phyloP scores from a whole-genome alignment of 768 basidiomycete genomes.

The Tremella fuciformis region DNA sequence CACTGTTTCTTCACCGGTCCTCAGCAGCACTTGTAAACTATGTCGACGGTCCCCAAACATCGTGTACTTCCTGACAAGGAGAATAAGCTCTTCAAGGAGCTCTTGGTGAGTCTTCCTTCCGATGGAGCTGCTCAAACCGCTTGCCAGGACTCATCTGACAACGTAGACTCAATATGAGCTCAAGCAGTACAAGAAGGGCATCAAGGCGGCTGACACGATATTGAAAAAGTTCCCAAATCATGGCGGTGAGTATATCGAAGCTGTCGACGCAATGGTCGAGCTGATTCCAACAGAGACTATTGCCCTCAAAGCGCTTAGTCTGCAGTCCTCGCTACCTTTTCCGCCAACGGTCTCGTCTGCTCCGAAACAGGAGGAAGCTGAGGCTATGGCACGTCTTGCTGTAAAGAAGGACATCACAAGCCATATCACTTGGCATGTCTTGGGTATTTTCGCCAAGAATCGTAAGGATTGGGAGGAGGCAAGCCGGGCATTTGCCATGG shows the following conservation, averaged over 20 bases:
- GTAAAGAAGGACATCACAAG: constrained; percentile 57
- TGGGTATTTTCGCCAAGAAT: constrained; percentile 88
- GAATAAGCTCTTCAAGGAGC: constrained; percentile 75
- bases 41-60: constrained; percentile 41
- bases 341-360: constrained; percentile 57
- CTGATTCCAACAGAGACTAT: constrained; percentile 66
- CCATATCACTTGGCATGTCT: constrained; percentile 98
- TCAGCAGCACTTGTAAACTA: neutral
- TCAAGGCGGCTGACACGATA: constrained; percentile 87
- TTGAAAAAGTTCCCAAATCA: constrained; percentile 94
- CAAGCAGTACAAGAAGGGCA: constrained; percentile 79
- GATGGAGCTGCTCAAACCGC: neutral
- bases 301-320: constrained; percentile 90
- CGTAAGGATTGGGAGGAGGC: constrained; percentile 95
- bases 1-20: too few species aligned
- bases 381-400: constrained; percentile 45
- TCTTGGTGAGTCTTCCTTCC: constrained; percentile 61
- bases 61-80: constrained; percentile 78
- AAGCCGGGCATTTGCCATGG: constrained; percentile 85
- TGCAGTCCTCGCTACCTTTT: constrained; percentile 47
- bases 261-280: neutral
- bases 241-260: constrained; percentile 65
- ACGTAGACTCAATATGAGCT: constrained; percentile 69
- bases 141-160: neutral
- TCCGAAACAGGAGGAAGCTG: constrained; percentile 69